A percentile compares a stretch with the other conserved stretches of the same genome.
Evolutionary conservation across 2,329 filamentous ascomycete species (phyloP).

Genomic region (Ophiocordyceps camponoti-saundersi): DNA sequence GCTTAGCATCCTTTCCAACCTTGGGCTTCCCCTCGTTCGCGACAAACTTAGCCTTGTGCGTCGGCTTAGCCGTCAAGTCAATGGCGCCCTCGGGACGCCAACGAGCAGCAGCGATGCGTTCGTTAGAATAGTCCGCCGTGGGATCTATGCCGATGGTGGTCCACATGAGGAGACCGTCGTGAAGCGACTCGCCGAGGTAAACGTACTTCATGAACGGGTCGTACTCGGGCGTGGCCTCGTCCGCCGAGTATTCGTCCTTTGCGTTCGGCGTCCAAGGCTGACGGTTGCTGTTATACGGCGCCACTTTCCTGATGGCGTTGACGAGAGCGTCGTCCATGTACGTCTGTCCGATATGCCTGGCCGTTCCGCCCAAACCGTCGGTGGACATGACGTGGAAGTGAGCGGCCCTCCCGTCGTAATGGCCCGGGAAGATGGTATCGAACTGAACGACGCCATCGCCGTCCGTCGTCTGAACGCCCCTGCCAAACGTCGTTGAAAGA

Average conservation of each 20-base stretch:
- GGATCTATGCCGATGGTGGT: conserved; percentile 31
- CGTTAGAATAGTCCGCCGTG: conserved; percentile 1
- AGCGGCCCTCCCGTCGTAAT: conserved; percentile 21
- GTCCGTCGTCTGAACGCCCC: conserved; percentile 22
- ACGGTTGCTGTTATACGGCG: conserved; percentile 27
- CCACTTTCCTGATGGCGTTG: conserved; percentile 30
- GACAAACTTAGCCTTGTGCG: background rate
- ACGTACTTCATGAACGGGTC: conserved; percentile 43
- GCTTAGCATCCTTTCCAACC: background rate
- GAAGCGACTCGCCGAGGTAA: conserved; percentile 31
- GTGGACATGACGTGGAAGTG: conserved; percentile 21
- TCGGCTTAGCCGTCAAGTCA: background rate
- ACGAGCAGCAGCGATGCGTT: conserved; percentile 1
- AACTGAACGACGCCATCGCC: conserved; percentile 22
- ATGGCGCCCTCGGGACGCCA: conserved; percentile 1
- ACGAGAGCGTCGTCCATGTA: conserved; percentile 36
- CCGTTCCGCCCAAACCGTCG: conserved; percentile 20
- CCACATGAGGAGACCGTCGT: conserved; percentile 36
- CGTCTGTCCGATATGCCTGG: conserved; percentile 40
- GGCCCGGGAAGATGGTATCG: conserved; percentile 24
- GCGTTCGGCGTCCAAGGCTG: conserved; percentile 28
- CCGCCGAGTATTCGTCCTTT: conserved; percentile 27
- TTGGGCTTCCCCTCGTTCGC: background rate
- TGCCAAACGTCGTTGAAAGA: conserved; percentile 18
- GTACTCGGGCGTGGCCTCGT: conserved; percentile 26